Evolutionary conservation across 352 stramenopile genomes (phyloP), one percentile per base, ranked within the genome.

Genomic region (Phytophthora palmivora): DNA sequence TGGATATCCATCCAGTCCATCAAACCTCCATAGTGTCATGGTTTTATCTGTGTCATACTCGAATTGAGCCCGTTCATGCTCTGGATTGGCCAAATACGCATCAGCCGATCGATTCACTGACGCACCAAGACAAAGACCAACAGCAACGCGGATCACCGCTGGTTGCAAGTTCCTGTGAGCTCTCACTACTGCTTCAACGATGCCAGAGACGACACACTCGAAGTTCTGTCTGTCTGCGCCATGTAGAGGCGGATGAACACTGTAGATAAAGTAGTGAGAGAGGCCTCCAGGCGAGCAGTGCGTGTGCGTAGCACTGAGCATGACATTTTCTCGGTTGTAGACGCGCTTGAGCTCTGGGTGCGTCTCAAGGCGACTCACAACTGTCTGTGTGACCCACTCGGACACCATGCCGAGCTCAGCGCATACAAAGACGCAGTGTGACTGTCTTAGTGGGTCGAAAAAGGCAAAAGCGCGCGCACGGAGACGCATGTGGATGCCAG

Each of bases 181-280:
- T 11, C 76, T 62, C 8, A 86, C 77, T 38, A 98, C 83, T 5
- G 92, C 80, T 28, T 93, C 53, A 12, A 96, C 86, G 44, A 97
- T 95, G 6, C 92, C 91, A 1, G 87, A 61, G n/a, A 97, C 92
- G 4, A 96, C 88, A 45, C 88, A 91, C 67, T 97, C 89, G 48
- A 97, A 91, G 49, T 95, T 96, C 67, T 97, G 83, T 28, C 73
- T 61, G 50, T 93, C 82, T 0, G 81, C 80, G 8, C 87, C 87
- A 1, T 82, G 82, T 37, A 95, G 39, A 15, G 87, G 84, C 26
- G 86, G 84, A 47, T 95, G 86, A 45, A 95, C 79, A 66, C 82
- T 93, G 74, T 97, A 98, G 32, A 98, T 85, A 36, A 95, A 87
- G 74, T 98, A 97, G 71, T 98, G 89, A 9, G 94, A 94, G 21